Percentiles rank a stretch among this genome's conserved stretches.
These are phyloP conservation scores for Nadsonia commutata DNA, from an alignment of 1,139 yeast genomes.

Conservation along the genomic window DNA sequence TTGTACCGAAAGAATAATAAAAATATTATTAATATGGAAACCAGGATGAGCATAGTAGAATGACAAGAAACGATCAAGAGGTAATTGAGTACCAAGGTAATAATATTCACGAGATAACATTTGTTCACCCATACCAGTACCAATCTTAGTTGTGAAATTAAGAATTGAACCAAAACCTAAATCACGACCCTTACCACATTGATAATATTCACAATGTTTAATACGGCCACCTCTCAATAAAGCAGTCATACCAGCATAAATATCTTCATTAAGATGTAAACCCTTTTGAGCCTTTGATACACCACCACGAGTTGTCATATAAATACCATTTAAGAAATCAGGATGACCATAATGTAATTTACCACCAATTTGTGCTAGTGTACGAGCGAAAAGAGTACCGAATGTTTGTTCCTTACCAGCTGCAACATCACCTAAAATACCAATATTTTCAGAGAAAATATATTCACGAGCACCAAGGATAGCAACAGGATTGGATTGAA, in stretches of 20 bases:
- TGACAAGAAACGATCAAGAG: conserved; percentile 90
- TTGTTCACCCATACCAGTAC: conserved; percentile 99
- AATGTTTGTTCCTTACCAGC: conserved; percentile 99
- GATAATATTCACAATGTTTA: conserved; percentile 97
- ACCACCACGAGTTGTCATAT: conserved; percentile 98
- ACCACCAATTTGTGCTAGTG: conserved; percentile 97
- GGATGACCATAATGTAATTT: conserved; percentile 99
- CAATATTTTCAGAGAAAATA: conserved; percentile 96
- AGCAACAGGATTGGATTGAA: conserved; percentile 55
- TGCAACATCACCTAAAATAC: conserved; percentile 98
- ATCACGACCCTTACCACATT: conserved; percentile 99
- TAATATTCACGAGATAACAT: conserved; percentile 97
- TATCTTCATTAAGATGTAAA: conserved; percentile 96
- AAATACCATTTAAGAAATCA: conserved; percentile 89
- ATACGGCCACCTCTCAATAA: conserved; percentile 96
- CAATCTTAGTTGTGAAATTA: conserved; percentile 97
- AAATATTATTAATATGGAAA: conserved; percentile 94
- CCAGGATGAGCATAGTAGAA: conserved; percentile 99
- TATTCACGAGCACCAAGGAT: conserved; percentile 99
- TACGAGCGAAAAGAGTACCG: conserved; percentile 96
- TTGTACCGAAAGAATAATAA: conserved; percentile 89
- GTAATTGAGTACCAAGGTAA: conserved; percentile 93
- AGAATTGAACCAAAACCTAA: conserved; percentile 97
- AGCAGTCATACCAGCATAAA: conserved; percentile 98
- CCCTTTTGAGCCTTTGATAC: conserved; percentile 98